A percentile compares a stretch with the other conserved stretches of the same genome.
Conservation (phyloP, 202 grass and related monocot species). For the Brachypodium distachyon region DNA sequence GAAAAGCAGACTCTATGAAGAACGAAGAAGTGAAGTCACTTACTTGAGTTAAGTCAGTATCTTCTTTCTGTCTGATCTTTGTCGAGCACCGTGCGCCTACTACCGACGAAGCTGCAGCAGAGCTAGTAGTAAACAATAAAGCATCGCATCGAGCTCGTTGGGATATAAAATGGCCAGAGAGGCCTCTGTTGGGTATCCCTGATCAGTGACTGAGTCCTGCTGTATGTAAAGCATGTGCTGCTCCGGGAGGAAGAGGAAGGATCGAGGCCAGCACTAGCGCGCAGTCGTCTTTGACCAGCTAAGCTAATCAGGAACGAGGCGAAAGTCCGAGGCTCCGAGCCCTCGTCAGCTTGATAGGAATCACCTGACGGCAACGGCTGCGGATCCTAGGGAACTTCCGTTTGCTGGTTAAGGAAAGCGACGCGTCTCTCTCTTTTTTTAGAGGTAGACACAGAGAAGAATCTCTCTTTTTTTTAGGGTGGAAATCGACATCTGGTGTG, state of each 20-base stretch:
- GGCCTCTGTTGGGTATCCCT: background rate
- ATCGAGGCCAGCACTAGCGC: background rate
- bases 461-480: no score
- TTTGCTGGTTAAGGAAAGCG: background rate
- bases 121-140: no score
- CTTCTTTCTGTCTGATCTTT: background rate
- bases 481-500: no score
- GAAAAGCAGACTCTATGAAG: no score
- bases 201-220: background rate
- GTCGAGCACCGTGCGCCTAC: background rate
- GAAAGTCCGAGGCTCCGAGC: background rate
- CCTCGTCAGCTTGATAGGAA: background rate
- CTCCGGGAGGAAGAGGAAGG: background rate
- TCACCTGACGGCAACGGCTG: background rate
- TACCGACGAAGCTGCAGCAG: background rate
- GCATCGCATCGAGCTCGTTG: background rate
- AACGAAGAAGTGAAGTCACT: background rate
- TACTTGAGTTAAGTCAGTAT: background rate
- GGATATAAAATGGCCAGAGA: background rate
- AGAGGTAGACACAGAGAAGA: no score
- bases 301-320: background rate
- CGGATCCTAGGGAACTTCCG: background rate
- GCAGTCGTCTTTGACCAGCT: conserved; percentile 7
- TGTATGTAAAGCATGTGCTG: background rate
- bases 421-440: background rate